phyloP scores from a whole-genome alignment of 2,329 filamentous ascomycete species.

The Claviceps africana region DNA sequence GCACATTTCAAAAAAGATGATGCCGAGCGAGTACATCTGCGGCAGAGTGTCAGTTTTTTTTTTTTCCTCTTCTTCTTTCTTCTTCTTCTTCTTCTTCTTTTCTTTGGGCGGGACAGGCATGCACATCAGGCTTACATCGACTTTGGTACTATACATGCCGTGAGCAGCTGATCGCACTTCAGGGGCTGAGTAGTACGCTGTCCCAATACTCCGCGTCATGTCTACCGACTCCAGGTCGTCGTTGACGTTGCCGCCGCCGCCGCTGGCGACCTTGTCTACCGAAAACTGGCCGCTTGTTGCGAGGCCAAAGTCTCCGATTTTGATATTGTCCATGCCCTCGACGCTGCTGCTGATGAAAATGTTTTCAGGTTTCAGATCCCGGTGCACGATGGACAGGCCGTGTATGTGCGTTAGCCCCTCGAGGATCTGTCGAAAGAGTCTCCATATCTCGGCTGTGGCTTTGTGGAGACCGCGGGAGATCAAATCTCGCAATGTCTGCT shows the following conservation, averaged over 20 bases:
- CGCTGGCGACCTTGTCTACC: conserved; percentile 36
- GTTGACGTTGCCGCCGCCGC: conserved; percentile 5
- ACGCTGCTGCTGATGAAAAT: conserved; percentile 63
- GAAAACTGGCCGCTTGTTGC: conserved; percentile 77
- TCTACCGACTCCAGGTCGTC: conserved; percentile 36
- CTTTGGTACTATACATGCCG: conserved; percentile 78
- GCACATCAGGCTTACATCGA: conserved; percentile 50
- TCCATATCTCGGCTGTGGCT: conserved; percentile 69
- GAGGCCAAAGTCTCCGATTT: conserved; percentile 92
- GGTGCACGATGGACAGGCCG: conserved; percentile 79
- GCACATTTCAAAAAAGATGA: conserved; percentile 99
- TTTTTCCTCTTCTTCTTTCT: not conserved
- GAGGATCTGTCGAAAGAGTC: conserved; percentile 77
- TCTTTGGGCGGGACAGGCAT: not conserved
- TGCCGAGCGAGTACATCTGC: conserved; percentile 87
- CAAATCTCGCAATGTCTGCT: conserved; percentile 66
- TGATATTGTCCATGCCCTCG: conserved; percentile 75
- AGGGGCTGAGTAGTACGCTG: conserved; percentile 83
- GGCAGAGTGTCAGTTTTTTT: not conserved
- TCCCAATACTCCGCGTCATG: conserved; percentile 59
- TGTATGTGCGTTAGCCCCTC: conserved; percentile 88
- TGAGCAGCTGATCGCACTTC: conserved; percentile 67
- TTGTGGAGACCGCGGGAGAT: conserved; percentile 64
- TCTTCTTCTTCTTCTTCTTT: not conserved
- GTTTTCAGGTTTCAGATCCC: conserved; percentile 93